A percentile compares a stretch with the other conserved stretches of the same genome.
Conservation (phyloP, 768 basidiomycete species). For the Serendipita vermifera region DNA sequence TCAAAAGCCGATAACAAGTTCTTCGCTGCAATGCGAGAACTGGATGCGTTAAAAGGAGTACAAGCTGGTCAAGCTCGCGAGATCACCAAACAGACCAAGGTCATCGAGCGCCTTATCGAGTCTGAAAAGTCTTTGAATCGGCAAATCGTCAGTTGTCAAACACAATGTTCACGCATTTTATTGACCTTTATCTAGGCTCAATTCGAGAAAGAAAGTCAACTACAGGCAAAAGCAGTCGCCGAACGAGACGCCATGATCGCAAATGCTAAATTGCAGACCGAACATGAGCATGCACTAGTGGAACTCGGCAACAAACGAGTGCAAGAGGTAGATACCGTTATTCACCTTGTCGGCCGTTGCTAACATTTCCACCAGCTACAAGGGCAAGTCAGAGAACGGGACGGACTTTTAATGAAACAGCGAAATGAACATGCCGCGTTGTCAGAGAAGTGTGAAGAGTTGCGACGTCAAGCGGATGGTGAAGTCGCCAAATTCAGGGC, state of each 20-base stretch:
- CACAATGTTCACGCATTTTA: background rate
- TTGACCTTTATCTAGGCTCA: slow-evolving; percentile 21
- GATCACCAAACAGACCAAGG: slow-evolving; percentile 45
- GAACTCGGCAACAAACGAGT: background rate
- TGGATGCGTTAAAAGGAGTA: slow-evolving; percentile 68
- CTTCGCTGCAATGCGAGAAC: slow-evolving; percentile 78
- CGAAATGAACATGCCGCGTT: slow-evolving; percentile 6
- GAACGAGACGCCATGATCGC: background rate
- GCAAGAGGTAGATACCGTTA: slow-evolving; percentile 12
- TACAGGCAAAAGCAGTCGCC: slow-evolving; percentile 24
- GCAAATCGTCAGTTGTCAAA: slow-evolving; percentile 42
- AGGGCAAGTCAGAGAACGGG: background rate
- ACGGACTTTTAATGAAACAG: background rate
- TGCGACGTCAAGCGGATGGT: background rate
- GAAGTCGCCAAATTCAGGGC: background rate
- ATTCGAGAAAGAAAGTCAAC: slow-evolving; percentile 35
- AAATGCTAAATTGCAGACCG: background rate
- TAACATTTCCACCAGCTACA: background rate
- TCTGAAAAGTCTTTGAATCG: slow-evolving; percentile 44
- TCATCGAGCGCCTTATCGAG: slow-evolving; percentile 53
- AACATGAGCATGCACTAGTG: background rate
- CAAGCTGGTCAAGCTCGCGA: slow-evolving; percentile 48
- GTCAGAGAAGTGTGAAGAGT: slow-evolving; percentile 18
- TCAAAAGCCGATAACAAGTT: slow-evolving; percentile 94
- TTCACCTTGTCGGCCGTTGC: background rate